Evolutionary conservation across 768 basidiomycete genomes (phyloP).

Genomic region (Lactarius tabidus): DNA sequence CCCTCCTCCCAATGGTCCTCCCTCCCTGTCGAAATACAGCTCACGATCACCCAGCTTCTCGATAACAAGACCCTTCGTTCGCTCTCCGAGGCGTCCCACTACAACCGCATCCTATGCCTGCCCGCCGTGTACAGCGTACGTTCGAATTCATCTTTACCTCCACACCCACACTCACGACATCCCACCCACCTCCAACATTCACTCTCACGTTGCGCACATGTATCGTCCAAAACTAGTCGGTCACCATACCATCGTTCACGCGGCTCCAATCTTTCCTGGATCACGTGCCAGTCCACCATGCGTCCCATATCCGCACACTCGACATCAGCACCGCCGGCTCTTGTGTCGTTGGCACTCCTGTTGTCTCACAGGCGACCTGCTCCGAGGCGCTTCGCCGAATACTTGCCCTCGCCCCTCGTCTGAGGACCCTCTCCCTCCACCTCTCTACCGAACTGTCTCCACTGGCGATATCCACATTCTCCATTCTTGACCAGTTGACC

Average conservation of each 20-base stretch:
- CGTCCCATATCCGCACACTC: constrained; percentile 19
- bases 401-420: constrained; percentile 14
- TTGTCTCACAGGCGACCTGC: constrained; percentile 1
- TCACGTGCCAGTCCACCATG: constrained; percentile 21
- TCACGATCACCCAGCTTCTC: constrained; percentile 22
- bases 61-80: constrained; percentile 20
- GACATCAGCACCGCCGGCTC: constrained; percentile 19
- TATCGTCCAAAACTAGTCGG: constrained; percentile 11
- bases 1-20: constrained; percentile 5
- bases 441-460: constrained; percentile 23
- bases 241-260: constrained; percentile 12
- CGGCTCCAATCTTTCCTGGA: constrained; percentile 23
- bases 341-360: not conserved
- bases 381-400: constrained; percentile 18
- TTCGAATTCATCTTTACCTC: not conserved
- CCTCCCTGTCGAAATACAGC: constrained; percentile 24
- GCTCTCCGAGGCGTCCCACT: constrained; percentile 13
- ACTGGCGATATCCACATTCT: constrained; percentile 11
- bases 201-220: not conserved
- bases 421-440: constrained; percentile 19
- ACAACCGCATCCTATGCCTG: constrained; percentile 14
- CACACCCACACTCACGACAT: not conserved
- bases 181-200: not conserved
- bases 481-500: constrained; percentile 9
- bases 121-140: constrained; percentile 22